Conservation (phyloP, 306 rosid species). For the Prunus kanzakura region DNA sequence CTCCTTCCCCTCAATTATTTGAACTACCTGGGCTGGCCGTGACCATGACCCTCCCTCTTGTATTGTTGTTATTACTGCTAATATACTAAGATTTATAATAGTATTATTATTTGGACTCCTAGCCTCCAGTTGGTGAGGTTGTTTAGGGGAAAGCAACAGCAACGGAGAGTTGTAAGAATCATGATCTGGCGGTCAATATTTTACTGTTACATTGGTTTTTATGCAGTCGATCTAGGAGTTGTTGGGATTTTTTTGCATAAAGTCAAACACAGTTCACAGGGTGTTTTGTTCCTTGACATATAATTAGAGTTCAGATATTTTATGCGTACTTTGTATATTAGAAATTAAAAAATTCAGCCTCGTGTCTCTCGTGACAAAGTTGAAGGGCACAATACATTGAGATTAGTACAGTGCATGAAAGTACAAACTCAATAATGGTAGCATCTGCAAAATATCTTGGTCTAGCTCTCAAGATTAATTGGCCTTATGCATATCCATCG, state of each 20-base stretch:
- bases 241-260: not conserved
- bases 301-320: not conserved
- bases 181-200: slow-evolving; percentile 29
- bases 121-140: slow-evolving; percentile 32
- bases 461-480: not conserved
- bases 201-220: not conserved
- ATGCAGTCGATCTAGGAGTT: not conserved
- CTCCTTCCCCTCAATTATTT: slow-evolving; percentile 58
- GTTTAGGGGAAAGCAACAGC: slow-evolving; percentile 51
- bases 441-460: not conserved
- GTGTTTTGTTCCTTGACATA: not conserved
- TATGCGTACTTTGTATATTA: too few relatives aligned
- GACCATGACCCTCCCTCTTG: slow-evolving; percentile 31
- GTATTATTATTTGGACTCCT: slow-evolving; percentile 15
- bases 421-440: not conserved
- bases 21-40: slow-evolving; percentile 39
- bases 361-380: not conserved
- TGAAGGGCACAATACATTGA: not conserved
- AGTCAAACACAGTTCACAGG: not conserved
- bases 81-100: not conserved
- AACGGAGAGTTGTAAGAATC: slow-evolving; percentile 33
- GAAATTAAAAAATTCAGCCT: not conserved
- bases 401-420: not conserved
- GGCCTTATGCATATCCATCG: not conserved
- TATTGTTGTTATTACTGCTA: slow-evolving; percentile 13